Conservation (phyloP, 768 basidiomycete genomes). For the Phanerochaete carnosa region DNA sequence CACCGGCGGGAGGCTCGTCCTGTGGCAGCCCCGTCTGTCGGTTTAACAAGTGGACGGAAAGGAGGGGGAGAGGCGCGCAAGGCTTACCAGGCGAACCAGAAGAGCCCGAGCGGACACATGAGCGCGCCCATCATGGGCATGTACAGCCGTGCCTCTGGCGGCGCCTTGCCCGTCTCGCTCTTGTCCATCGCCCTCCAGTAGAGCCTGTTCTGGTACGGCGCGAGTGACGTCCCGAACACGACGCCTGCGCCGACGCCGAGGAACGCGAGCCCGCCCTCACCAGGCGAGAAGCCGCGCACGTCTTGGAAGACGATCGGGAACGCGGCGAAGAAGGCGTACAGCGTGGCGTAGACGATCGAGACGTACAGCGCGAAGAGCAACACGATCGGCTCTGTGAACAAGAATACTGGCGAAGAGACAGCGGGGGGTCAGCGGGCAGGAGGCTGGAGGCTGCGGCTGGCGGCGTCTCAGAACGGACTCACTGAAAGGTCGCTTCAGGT, state of each 20-base stretch:
- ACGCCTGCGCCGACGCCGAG: slow-evolving; percentile 62
- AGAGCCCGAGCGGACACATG: slow-evolving; percentile 53
- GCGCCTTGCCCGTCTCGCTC: slow-evolving; percentile 46
- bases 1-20: slow-evolving; percentile 47
- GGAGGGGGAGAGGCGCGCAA: slow-evolving; percentile 5
- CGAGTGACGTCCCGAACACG: slow-evolving; percentile 44
- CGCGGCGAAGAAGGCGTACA: slow-evolving; percentile 64
- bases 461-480: slow-evolving; percentile 17
- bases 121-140: slow-evolving; percentile 52
- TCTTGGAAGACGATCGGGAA: slow-evolving; percentile 59
- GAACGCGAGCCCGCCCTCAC: slow-evolving; percentile 58
- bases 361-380: slow-evolving; percentile 55
- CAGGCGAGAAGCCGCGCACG: slow-evolving; percentile 49
- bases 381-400: slow-evolving; percentile 64
- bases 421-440: slow-evolving; percentile 10
- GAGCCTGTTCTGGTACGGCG: slow-evolving; percentile 51
- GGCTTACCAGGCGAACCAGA: slow-evolving; percentile 66
- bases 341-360: slow-evolving; percentile 56
- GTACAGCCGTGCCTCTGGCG: slow-evolving; percentile 66
- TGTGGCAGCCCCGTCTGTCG: slow-evolving; percentile 15
- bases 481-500: slow-evolving; percentile 57
- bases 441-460: no score
- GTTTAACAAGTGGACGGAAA: neutral
- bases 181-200: slow-evolving; percentile 49
- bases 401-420: slow-evolving; percentile 39